Base-by-base conservation (phyloP, 2,329 filamentous ascomycete species). In the Podosphaera xanthii region DNA sequence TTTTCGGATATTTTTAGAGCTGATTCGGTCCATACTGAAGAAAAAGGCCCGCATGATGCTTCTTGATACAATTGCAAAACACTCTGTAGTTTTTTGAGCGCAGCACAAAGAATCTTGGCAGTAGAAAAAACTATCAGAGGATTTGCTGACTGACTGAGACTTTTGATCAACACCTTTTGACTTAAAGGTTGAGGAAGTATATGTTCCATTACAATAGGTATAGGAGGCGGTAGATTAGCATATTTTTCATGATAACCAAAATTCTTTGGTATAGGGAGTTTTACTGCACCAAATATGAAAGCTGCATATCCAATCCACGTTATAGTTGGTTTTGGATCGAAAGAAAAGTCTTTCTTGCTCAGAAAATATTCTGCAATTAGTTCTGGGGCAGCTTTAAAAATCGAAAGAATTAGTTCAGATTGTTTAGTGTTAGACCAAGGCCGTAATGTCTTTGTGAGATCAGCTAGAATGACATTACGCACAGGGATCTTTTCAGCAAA, bases 221-320 rank as follows among this genome's bases (percentile, higher is more conserved):
- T 80, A 1, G 89, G 87, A 7, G 92, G 91, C 36, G 92, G 90
- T 12, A 83, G 73, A 22, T 74, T 71, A 33, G 82, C 80, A 62
- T 81, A 84, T 49, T 75, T 75, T 10, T 78, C 76, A 48, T 75
- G 75, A 64, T 82, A 80, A 10, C 88, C 88, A 67, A 91, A 87
- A 61, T 78, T 79, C 34, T 73, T 68, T 1, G 90, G 90, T 1
- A 95, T 74, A 0, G 83, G 81, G 42, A 94, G 74, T 60, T 84
- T 79, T 53, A 96, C 81, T 0, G 83, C 81, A 61, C 85, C 86
- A 70, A 94, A 94, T 4, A 98, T 72, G 62, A 97, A 87, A 0
- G 89, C 82, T 0, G 89, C 88, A 68, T 94, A 95, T 49, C 91
- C 90, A 64, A 97, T 86, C 92, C 92, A 98, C 0, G 89, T 92